These are phyloP conservation scores for Vitis rupestris DNA, from an alignment of 164 flowering plant genomes.

Conservation along the genomic window DNA sequence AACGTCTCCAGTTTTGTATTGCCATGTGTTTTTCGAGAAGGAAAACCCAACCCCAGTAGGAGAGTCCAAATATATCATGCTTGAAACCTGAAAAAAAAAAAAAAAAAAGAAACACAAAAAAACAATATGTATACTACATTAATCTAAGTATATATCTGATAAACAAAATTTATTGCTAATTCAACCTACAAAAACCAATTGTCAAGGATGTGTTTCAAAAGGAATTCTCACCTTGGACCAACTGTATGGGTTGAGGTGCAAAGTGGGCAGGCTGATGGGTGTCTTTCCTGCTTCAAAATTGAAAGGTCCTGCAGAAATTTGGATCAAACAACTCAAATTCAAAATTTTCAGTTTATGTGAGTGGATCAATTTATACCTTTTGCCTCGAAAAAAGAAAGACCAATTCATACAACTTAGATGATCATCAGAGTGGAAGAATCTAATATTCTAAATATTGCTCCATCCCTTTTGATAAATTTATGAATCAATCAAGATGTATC, in stretches of 20 bases:
- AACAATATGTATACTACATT: neutral
- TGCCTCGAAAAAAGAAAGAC: no score
- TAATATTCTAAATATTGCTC: no score
- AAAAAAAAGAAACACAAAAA: neutral
- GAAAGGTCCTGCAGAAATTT: conserved; percentile 32
- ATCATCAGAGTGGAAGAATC: no score
- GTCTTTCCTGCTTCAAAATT: conserved; percentile 28
- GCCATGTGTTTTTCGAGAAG: conserved; percentile 21
- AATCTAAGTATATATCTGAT: neutral
- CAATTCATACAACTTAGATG: neutral
- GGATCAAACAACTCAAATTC: no score
- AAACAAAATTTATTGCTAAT: neutral
- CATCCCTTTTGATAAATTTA: neutral
- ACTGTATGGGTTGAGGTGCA: conserved; percentile 38
- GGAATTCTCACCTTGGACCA: conserved; percentile 36
- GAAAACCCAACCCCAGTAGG: conserved; percentile 43
- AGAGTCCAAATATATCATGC: conserved; percentile 38
- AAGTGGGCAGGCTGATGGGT: conserved; percentile 21
- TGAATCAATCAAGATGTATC: neutral
- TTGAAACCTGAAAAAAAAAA: conserved; percentile 31
- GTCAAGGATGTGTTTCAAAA: neutral
- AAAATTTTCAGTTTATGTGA: no score
- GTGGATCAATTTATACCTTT: no score
- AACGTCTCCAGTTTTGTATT: conserved; percentile 29
- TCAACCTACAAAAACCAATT: no score